A percentile compares a stretch with the other conserved stretches of the same genome.
These are phyloP conservation scores for Phytophthora sojae DNA, from an alignment of 352 stramenopile genomes.

Conservation along the genomic window DNA sequence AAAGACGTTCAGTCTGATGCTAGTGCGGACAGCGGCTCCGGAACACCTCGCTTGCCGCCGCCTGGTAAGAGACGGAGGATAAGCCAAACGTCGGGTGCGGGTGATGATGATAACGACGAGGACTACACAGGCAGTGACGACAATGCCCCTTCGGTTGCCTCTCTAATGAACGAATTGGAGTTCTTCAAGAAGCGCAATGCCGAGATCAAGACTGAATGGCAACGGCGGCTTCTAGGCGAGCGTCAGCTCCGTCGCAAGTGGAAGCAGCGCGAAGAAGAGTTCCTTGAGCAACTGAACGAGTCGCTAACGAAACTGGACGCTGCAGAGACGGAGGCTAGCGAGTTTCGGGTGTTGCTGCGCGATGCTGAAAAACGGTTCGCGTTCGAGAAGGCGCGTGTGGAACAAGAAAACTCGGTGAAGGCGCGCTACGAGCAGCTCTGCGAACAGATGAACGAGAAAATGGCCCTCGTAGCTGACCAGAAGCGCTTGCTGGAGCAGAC, in stretches of 20 bases:
- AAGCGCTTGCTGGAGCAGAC: constrained; percentile 85
- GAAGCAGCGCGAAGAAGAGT: constrained; percentile 81
- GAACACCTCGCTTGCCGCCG: constrained; percentile 8
- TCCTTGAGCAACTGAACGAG: constrained; percentile 72
- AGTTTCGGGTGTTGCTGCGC: constrained; percentile 56
- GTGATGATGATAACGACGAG: constrained; percentile 37
- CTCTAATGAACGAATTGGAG: constrained; percentile 60
- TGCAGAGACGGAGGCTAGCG: constrained; percentile 51
- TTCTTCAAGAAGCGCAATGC: constrained; percentile 85
- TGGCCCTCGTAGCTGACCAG: constrained; percentile 70
- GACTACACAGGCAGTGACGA: constrained; percentile 39
- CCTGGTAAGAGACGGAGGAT: constrained; percentile 18
- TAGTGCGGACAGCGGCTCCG: constrained; percentile 7
- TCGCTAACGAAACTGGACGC: constrained; percentile 59
- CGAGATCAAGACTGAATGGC: constrained; percentile 83
- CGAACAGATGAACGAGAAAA: constrained; percentile 76
- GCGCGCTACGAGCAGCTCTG: constrained; percentile 76
- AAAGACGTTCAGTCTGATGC: constrained; percentile 12
- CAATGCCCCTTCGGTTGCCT: constrained; percentile 32
- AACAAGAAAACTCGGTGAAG: constrained; percentile 86
- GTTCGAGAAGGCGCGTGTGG: constrained; percentile 71
- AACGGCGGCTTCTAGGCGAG: constrained; percentile 79
- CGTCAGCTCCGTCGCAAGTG: constrained; percentile 81
- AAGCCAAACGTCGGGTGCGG: constrained; percentile 22
- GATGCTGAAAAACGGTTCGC: constrained; percentile 76